Evolutionary conservation across 78 protist genomes (phyloP), one percentile per base, ranked within the genome.

Genomic region (Polysphondylium violaceum): DNA sequence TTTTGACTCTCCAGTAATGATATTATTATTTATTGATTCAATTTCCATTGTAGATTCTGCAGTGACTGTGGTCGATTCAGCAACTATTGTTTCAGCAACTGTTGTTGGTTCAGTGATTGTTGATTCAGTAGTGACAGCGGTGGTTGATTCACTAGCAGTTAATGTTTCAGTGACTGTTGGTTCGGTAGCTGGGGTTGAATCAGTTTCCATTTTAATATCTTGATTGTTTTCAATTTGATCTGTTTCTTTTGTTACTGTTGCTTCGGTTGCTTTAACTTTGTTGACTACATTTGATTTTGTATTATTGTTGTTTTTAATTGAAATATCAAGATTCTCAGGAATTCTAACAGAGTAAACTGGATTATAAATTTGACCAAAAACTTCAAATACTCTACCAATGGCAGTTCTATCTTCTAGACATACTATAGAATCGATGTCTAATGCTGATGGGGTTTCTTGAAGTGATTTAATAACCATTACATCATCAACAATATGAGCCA

Each of bases 341-440:
- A 83, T 63, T 59, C 91, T 67, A 17, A 83, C 79, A 21, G 81
- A 58, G 19, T 83, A 83, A n/a, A 56, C 19, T 43, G 91, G 91
- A 44, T 67, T 35, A 6, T 23, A 58, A 3, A 83, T 63, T 44
- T 67, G 91, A 43, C 91, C 91, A 58, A 83, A 83, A 11, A 69
- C 91, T 29, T 83, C 91, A 43, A 69, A 69, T n/a, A 83, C 44
- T 47, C 91, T 51, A 29, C 91, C 91, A 58, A 83, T 50, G 2
- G 91, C 47, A 9, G 77, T 67, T 43, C 79, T 44, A 69, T 83
- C 79, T 55, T 67, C 51, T 8, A 83, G 25, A 58, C 74, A 83
- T 31, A 83, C 91, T 16, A 83, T 83, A 21, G 91, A 83, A 56
- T 83, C 91, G 31, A 83, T 55, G 33, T 83, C 91, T 7, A 83